Conservation (phyloP, 2,329 filamentous ascomycete genomes). For the Diaporthe velutina region DNA sequence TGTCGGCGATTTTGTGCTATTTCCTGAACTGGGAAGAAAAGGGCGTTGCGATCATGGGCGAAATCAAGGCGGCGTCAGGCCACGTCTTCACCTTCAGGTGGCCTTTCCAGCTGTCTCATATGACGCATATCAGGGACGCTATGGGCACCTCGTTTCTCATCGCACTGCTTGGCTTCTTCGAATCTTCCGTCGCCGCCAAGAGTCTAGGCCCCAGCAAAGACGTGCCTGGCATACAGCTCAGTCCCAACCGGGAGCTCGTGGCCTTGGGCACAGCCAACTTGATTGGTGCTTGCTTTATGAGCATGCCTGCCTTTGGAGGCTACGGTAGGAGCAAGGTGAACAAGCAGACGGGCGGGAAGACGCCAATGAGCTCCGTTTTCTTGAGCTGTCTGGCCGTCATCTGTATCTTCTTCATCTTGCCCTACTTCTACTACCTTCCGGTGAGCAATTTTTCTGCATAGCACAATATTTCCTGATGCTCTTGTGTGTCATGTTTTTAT, state of each 20-base stretch:
- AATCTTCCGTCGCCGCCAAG: slow-evolving; percentile 96
- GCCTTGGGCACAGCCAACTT: slow-evolving; percentile 92
- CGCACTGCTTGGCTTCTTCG: slow-evolving; percentile 96
- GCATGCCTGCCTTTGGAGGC: slow-evolving; percentile 92
- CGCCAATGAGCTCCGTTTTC: slow-evolving; percentile 92
- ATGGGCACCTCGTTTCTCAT: slow-evolving; percentile 95
- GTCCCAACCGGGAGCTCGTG: slow-evolving; percentile 92
- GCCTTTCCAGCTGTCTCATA: slow-evolving; percentile 82
- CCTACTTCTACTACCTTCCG: slow-evolving; percentile 96
- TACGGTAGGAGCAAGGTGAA: slow-evolving; percentile 98
- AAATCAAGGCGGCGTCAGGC: slow-evolving; percentile 81
- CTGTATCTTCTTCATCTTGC: slow-evolving; percentile 84
- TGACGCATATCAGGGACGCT: slow-evolving; percentile 86
- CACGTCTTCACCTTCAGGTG: slow-evolving; percentile 84
- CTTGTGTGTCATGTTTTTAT: no score
- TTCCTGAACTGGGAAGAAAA: slow-evolving; percentile 81
- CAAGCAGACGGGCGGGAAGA: slow-evolving; percentile 89
- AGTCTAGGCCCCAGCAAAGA: slow-evolving; percentile 79
- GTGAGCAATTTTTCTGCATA: slow-evolving; percentile 63
- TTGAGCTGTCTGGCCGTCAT: slow-evolving; percentile 85
- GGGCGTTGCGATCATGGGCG: slow-evolving; percentile 86
- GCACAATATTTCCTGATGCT: slow-evolving; percentile 33
- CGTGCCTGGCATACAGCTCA: slow-evolving; percentile 84
- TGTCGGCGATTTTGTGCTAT: slow-evolving; percentile 86
- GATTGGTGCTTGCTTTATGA: slow-evolving; percentile 92